phyloP scores from a whole-genome alignment of 2,329 filamentous ascomycete species.

The Fusarium sp. region DNA sequence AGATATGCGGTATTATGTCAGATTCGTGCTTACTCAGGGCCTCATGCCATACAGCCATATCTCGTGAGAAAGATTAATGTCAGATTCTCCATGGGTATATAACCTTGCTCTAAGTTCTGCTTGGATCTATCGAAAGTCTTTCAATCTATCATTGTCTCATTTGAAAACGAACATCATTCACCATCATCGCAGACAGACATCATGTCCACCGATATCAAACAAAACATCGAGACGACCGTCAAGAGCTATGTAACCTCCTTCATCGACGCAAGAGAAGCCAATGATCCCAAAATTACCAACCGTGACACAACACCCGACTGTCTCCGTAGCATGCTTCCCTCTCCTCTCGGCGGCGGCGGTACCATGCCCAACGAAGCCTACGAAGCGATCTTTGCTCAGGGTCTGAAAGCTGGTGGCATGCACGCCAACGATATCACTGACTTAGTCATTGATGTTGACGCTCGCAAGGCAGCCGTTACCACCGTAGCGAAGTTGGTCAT shows the following conservation, averaged over 20 bases:
- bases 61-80: background rate
- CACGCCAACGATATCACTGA: slow-evolving; percentile 1
- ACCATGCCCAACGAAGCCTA: slow-evolving; percentile 21
- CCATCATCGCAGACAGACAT: background rate
- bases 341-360: background rate
- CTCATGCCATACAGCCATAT: background rate
- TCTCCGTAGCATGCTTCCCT: slow-evolving; percentile 17
- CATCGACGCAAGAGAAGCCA: slow-evolving; percentile 7
- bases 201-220: slow-evolving; percentile 13
- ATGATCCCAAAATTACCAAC: slow-evolving; percentile 14
- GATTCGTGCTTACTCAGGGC: background rate
- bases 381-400: slow-evolving; percentile 5
- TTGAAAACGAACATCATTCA: background rate
- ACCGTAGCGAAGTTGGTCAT: slow-evolving; percentile 5
- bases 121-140: background rate
- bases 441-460: slow-evolving; percentile 10
- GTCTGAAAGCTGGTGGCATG: slow-evolving; percentile 10
- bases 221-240: slow-evolving; percentile 9
- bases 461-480: slow-evolving; percentile 13
- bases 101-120: background rate
- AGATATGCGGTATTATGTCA: background rate
- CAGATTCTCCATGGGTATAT: background rate
- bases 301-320: slow-evolving; percentile 8
- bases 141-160: background rate
- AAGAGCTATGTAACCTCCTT: slow-evolving; percentile 17